Percentiles rank a stretch among this genome's conserved stretches.
Evolutionary conservation across 2,329 filamentous ascomycete species (phyloP).

Genomic region (Neodidymelliopsis sp.): DNA sequence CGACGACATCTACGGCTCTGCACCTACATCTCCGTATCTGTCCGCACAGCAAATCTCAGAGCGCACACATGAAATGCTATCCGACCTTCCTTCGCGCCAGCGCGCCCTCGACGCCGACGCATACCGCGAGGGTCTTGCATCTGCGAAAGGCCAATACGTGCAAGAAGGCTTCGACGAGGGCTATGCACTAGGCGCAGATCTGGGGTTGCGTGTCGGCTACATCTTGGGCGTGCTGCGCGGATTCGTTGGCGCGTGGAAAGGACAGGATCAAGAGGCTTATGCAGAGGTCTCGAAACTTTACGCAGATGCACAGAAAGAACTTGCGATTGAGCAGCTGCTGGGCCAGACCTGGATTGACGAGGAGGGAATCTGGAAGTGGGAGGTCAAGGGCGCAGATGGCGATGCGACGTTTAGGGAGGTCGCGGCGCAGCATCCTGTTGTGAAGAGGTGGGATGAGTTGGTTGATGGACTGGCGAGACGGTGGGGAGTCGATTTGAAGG

Average conservation of each 20-base stretch:
- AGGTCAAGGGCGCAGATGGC: conserved; percentile 53
- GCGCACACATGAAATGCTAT: conserved; percentile 56
- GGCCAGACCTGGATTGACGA: conserved; percentile 69
- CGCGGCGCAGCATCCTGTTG: conserved; percentile 71
- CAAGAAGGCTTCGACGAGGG: conserved; percentile 93
- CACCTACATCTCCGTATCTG: conserved; percentile 48
- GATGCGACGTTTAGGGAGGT: conserved; percentile 55
- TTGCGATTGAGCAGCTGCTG: conserved; percentile 70
- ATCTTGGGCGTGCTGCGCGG: conserved; percentile 81
- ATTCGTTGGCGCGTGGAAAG: conserved; percentile 60
- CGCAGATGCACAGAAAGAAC: conserved; percentile 61
- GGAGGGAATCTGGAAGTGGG: conserved; percentile 76
- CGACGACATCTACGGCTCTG: conserved; percentile 58
- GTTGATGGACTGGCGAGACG: conserved; percentile 53
- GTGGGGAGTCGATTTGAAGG: conserved; percentile 51
- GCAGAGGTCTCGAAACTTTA: conserved; percentile 43
- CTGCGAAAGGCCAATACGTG: conserved; percentile 76
- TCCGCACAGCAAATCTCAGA: conserved; percentile 9
- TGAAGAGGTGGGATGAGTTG: conserved; percentile 66
- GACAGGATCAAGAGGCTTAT: conserved; percentile 32
- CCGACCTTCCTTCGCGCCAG: conserved; percentile 78
- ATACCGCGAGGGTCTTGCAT: conserved; percentile 85
- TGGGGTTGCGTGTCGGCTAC: conserved; percentile 77
- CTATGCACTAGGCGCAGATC: conserved; percentile 80
- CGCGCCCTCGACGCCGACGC: conserved; percentile 82